These are phyloP conservation scores for Ormosia emarginata DNA, from an alignment of 306 rosid species.

Conservation along the genomic window DNA sequence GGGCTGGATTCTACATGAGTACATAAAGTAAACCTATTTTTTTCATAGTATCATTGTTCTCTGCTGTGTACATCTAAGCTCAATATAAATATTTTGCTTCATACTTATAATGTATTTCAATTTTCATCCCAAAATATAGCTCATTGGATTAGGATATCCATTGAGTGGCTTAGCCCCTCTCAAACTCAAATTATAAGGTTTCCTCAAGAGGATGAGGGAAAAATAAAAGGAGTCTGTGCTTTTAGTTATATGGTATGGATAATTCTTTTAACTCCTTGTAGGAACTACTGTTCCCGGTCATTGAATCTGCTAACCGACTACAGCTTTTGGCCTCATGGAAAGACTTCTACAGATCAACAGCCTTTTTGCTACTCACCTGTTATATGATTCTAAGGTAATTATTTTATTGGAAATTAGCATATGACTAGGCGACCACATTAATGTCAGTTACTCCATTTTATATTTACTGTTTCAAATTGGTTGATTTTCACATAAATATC, in stretches of 20 bases:
- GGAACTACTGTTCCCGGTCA: constrained; percentile 78
- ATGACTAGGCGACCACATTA: background rate
- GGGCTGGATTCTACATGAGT: background rate
- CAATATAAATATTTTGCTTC: constrained; percentile 1
- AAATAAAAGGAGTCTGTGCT: constrained; percentile 1
- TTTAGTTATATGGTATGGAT: constrained; percentile 18
- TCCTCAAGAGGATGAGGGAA: background rate
- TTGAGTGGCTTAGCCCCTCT: background rate
- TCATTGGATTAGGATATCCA: constrained; percentile 14
- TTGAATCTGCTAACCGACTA: constrained; percentile 44
- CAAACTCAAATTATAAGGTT: background rate
- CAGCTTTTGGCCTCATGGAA: constrained; percentile 72
- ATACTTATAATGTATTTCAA: background rate
- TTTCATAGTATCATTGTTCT: background rate
- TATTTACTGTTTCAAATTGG: background rate
- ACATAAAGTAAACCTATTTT: background rate
- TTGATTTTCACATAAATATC: background rate
- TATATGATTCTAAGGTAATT: constrained; percentile 66
- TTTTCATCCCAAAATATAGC: background rate
- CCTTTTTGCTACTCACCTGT: constrained; percentile 62
- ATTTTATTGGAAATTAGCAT: constrained; percentile 16
- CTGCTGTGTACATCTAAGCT: background rate
- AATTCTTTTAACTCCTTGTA: constrained; percentile 41
- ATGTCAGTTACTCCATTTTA: background rate
- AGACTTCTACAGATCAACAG: constrained; percentile 58